Percentiles rank a stretch among this genome's conserved stretches.
phyloP scores from a whole-genome alignment of 176 grass and related monocot species.

The Guadua angustifolia region DNA sequence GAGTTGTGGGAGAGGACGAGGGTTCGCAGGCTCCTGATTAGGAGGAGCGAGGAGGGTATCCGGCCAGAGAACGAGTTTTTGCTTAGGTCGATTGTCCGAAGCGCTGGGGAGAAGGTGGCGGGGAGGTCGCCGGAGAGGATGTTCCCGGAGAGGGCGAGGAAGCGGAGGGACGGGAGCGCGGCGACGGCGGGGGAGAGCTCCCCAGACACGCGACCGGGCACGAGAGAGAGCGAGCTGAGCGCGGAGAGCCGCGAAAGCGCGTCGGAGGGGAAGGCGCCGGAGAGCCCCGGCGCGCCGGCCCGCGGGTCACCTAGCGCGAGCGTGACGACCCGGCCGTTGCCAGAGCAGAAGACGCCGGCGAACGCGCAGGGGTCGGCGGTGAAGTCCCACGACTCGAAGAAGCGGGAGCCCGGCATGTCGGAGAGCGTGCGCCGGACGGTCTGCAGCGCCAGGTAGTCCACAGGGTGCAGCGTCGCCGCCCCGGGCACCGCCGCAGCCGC shows the following conservation, averaged over 20 bases:
- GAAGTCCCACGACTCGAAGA: slow-evolving; percentile 83
- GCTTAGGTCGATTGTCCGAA: slow-evolving; percentile 72
- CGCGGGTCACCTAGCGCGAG: slow-evolving; percentile 78
- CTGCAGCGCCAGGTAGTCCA: slow-evolving; percentile 72
- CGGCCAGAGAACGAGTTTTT: slow-evolving; percentile 58
- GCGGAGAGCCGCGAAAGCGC: slow-evolving; percentile 50
- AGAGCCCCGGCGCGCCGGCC: slow-evolving; percentile 61
- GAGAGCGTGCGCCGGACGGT: slow-evolving; percentile 48
- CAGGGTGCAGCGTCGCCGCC: slow-evolving; percentile 63
- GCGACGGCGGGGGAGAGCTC: slow-evolving; percentile 35
- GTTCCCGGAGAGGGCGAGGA: slow-evolving; percentile 70
- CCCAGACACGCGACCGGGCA: slow-evolving; percentile 63
- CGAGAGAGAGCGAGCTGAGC: slow-evolving; percentile 70
- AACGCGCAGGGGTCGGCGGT: slow-evolving; percentile 75
- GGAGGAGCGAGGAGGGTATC: slow-evolving; percentile 52
- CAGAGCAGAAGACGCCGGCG: slow-evolving; percentile 60
- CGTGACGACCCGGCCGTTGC: slow-evolving; percentile 47
- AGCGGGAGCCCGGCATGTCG: slow-evolving; percentile 60
- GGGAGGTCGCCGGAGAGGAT: slow-evolving; percentile 59
- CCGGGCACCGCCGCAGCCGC: not conserved
- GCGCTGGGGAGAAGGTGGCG: slow-evolving; percentile 34
- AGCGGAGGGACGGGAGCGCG: slow-evolving; percentile 59
- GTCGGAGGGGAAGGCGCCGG: slow-evolving; percentile 40
- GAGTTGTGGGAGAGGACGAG: slow-evolving; percentile 73
- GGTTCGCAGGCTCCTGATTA: slow-evolving; percentile 43